Base-by-base conservation (phyloP, 129 eudicot species). In the Scalesia atractyloides region DNA sequence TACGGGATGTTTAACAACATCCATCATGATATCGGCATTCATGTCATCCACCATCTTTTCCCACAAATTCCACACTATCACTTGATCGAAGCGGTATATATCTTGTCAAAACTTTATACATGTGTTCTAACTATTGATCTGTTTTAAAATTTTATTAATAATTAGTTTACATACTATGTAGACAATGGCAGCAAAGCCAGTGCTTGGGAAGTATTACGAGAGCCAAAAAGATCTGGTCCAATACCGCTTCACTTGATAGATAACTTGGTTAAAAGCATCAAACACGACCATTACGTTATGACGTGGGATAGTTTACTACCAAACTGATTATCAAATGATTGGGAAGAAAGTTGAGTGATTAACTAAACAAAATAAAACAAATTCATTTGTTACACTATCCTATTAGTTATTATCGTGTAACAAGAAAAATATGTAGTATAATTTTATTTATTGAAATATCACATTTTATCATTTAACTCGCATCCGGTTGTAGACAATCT, bases 51-150 rank as follows among this genome's bases (percentile, higher is more conserved):
- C 73, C 97, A 91, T 80, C 97, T 91, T 36, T 91, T 88, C 74
- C 96, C 97, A 18, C 97, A 91, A 81, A 91, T 91, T 69, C 97
- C 97, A 18, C 97, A 91, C 19, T 91, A 91, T 76, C 96, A 86
- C 51, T 68, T 91, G 56, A 49, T 58, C 7, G 97, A 91, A 70
- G 97, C 97, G 86, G 97, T 88, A 76, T 0, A 11, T 30, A 30
- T 66, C 12, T 66, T 54, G 9, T 75, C 34, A 9, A 53, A 33
- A 24, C 6, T 19, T 9, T 22, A 41, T 22, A 41, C 8, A 41
- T 9, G 46, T 9, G 15, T 7, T 0, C 15, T 11, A 6, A 24
- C 5, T 53, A 4, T 11, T 24, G 6, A 66, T 14, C 4, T 16
- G 2, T 1, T 26, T 69, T 69, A 17, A 12, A 4, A 58, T 10